These are phyloP conservation scores for Chlamydomonas sp. DNA, from an alignment of 139 green algal species.

Conservation along the genomic window DNA sequence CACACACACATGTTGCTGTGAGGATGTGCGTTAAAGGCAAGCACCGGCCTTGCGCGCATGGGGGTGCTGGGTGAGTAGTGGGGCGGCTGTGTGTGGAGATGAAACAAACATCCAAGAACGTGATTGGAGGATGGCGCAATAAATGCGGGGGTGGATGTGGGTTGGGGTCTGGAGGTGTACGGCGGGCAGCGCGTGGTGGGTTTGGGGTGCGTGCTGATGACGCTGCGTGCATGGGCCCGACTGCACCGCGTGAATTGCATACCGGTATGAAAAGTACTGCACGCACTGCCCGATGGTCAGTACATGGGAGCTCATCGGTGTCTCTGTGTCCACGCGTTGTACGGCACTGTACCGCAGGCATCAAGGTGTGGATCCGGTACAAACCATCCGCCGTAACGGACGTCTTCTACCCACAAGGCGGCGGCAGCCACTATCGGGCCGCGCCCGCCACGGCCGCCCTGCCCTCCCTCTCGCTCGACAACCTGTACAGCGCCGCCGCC, in stretches of 20 bases:
- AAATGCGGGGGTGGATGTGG: background rate
- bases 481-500: conserved; percentile 4
- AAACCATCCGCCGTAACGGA: conserved; percentile 12
- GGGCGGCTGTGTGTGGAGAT: too few relatives aligned
- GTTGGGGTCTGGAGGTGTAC: background rate
- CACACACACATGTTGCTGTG: too few relatives aligned
- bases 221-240: too few relatives aligned
- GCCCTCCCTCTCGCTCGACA: background rate
- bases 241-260: too few relatives aligned
- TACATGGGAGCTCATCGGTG: background rate
- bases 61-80: too few relatives aligned
- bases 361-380: conserved; percentile 57
- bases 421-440: conserved; percentile 7
- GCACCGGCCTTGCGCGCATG: too few relatives aligned
- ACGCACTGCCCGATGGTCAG: too few relatives aligned
- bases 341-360: conserved; percentile 1
- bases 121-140: background rate
- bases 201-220: too few relatives aligned
- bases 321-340: background rate
- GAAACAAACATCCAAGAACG: background rate
- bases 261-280: too few relatives aligned
- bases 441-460: background rate
- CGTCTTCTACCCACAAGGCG: conserved; percentile 24
- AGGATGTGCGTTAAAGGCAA: too few relatives aligned
- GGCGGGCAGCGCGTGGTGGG: background rate